phyloP scores from a whole-genome alignment of 2,329 filamentous ascomycete genomes.

The Rhinocladiella similis region DNA sequence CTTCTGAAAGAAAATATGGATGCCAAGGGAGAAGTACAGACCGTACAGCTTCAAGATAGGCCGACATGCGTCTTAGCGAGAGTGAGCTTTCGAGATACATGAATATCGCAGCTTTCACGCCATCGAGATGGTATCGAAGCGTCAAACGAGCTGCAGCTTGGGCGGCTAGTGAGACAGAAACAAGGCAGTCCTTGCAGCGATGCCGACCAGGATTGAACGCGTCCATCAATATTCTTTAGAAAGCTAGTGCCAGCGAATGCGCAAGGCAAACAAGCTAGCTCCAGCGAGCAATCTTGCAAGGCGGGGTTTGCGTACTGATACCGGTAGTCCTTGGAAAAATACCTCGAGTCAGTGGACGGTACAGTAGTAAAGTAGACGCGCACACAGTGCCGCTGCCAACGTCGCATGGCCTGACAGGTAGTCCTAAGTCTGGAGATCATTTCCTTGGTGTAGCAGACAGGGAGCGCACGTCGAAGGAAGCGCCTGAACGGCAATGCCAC shows the following conservation, averaged over 20 bases:
- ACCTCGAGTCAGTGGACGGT: constrained; percentile 4
- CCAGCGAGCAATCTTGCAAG: constrained; percentile 5
- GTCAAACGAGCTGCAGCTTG: constrained; percentile 3
- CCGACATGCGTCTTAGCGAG: constrained; percentile 18
- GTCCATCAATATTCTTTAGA: not conserved
- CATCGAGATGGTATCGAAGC: not conserved
- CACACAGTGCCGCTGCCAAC: not conserved
- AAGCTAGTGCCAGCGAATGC: constrained; percentile 19
- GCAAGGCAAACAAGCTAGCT: constrained; percentile 8
- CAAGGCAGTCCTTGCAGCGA: constrained; percentile 1
- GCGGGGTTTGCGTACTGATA: too few species aligned
- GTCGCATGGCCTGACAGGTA: not conserved
- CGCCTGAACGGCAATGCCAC: not conserved
- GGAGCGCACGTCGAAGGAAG: constrained; percentile 8
- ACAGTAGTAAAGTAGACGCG: not conserved
- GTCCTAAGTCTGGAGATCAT: not conserved
- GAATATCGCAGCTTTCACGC: not conserved
- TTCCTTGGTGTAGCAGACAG: not conserved
- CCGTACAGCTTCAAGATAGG: constrained; percentile 2
- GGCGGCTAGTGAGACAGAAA: not conserved
- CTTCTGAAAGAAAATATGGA: not conserved
- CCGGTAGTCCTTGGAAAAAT: not conserved
- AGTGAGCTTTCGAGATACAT: constrained; percentile 1
- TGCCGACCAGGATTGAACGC: constrained; percentile 5
- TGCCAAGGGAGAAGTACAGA: constrained; percentile 1